Conservation (phyloP, 352 stramenopile genomes). For the Phytophthora fragariae region DNA sequence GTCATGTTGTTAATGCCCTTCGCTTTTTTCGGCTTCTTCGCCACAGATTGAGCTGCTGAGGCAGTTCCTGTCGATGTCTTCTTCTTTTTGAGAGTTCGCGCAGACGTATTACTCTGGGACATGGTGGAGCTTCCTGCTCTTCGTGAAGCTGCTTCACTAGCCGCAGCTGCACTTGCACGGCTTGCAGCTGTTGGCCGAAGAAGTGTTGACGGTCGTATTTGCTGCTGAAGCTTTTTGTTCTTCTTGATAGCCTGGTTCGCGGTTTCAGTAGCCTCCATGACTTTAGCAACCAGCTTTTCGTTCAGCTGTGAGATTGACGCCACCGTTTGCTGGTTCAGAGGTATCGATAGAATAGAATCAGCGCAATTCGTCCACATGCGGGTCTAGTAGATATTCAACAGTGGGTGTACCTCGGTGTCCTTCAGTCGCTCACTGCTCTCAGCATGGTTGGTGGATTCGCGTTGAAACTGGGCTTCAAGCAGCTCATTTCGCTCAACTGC, state of each 20-base stretch:
- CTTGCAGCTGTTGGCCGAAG: constrained; percentile 65
- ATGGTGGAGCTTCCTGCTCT: constrained; percentile 19
- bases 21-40: constrained; percentile 49
- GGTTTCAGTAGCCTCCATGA: constrained; percentile 68
- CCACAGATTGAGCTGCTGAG: constrained; percentile 3
- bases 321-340: constrained; percentile 58
- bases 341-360: not conserved
- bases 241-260: constrained; percentile 66
- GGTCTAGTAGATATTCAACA: not conserved
- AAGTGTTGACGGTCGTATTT: constrained; percentile 58
- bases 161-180: constrained; percentile 41
- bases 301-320: constrained; percentile 74
- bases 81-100: constrained; percentile 36
- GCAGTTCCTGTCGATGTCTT: constrained; percentile 22
- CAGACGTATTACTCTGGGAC: not conserved
- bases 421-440: constrained; percentile 56
- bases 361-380: not conserved
- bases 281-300: constrained; percentile 70
- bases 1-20: constrained; percentile 69
- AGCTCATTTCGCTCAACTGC: constrained; percentile 45
- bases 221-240: constrained; percentile 61
- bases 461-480: constrained; percentile 49
- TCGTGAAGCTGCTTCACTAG: constrained; percentile 23
- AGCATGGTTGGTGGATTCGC: constrained; percentile 52
- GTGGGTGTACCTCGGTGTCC: constrained; percentile 57